phyloP scores from a whole-genome alignment of 78 protist genomes.

The Cyanophora paradoxa region DNA sequence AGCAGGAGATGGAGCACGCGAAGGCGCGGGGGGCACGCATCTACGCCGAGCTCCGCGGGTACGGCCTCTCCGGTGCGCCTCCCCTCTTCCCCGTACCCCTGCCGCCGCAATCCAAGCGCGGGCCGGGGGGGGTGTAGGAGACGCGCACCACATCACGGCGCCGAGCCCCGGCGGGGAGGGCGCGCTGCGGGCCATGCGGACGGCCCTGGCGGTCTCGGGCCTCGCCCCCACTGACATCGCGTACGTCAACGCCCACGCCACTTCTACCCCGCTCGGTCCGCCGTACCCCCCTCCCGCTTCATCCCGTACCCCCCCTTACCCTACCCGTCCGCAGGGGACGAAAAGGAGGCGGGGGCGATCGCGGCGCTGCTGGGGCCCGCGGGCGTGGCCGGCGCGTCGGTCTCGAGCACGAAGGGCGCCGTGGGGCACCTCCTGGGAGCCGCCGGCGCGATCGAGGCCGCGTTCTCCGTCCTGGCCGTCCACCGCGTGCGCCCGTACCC shows the following conservation, averaged over 20 bases:
- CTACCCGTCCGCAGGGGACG: too few relatives aligned
- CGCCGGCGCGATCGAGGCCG: constrained; percentile 92
- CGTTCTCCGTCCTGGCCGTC: constrained; percentile 57
- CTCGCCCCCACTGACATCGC: constrained; percentile 22
- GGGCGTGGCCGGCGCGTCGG: too few relatives aligned
- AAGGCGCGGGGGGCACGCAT: constrained; percentile 52
- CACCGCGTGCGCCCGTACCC: background rate
- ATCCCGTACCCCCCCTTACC: too few relatives aligned
- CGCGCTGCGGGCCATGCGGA: constrained; percentile 59
- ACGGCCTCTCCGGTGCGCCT: constrained; percentile 25
- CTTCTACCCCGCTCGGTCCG: constrained; percentile 87
- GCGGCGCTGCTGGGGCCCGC: too few relatives aligned
- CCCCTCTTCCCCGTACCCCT: background rate
- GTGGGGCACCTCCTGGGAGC: constrained; percentile 96
- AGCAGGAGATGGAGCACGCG: constrained; percentile 58
- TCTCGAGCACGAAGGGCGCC: constrained; percentile 60
- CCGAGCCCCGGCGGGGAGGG: constrained; percentile 71
- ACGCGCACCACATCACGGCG: constrained; percentile 81
- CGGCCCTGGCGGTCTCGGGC: constrained; percentile 46
- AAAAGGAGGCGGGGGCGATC: too few relatives aligned
- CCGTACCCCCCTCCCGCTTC: too few relatives aligned
- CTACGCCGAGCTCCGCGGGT: constrained; percentile 69
- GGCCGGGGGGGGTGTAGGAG: constrained; percentile 48
- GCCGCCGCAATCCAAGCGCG: background rate
- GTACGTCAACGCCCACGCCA: constrained; percentile 92